Percentiles rank a stretch among this genome's conserved stretches.
phyloP scores from a whole-genome alignment of 2,329 filamentous ascomycete species.

The Biscogniauxia marginata region DNA sequence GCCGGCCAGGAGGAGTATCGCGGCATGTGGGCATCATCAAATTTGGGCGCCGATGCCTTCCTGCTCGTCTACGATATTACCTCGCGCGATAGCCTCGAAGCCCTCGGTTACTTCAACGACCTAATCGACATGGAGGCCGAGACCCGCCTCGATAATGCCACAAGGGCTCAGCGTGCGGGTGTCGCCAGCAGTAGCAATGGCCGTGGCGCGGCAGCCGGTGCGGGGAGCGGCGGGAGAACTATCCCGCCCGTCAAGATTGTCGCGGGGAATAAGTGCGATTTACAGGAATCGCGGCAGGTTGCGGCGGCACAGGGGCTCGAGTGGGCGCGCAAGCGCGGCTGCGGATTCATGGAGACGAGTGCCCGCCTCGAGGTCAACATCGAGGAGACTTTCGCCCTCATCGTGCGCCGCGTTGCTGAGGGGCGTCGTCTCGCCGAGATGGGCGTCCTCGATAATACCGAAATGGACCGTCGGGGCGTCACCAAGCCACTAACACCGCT shows the following conservation, averaged over 20 bases:
- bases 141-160: conserved; percentile 61
- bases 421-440: conserved; percentile 49
- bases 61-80: conserved; percentile 89
- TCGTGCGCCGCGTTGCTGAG: conserved; percentile 62
- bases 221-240: conserved; percentile 44
- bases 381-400: conserved; percentile 80
- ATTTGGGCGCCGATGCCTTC: conserved; percentile 78
- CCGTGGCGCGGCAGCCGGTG: conserved; percentile 28
- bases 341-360: conserved; percentile 89
- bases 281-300: conserved; percentile 68
- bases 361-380: conserved; percentile 83
- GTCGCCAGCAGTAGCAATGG: conserved; percentile 19
- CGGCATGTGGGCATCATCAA: conserved; percentile 78
- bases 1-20: conserved; percentile 90
- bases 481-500: conserved; percentile 59
- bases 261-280: conserved; percentile 83
- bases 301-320: conserved; percentile 70
- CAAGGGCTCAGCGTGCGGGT: conserved; percentile 46
- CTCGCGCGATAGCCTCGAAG: conserved; percentile 63
- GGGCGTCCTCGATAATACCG: conserved; percentile 43
- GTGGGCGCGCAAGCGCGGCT: conserved; percentile 70
- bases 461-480: conserved; percentile 51
- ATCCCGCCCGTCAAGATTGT: conserved; percentile 78
- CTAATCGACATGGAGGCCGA: conserved; percentile 83
- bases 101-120: conserved; percentile 76